Percentiles rank a stretch among this genome's conserved stretches.
Conservation (phyloP, 371 early-diverging fungal genomes). For the Apophysomyces elegans region DNA sequence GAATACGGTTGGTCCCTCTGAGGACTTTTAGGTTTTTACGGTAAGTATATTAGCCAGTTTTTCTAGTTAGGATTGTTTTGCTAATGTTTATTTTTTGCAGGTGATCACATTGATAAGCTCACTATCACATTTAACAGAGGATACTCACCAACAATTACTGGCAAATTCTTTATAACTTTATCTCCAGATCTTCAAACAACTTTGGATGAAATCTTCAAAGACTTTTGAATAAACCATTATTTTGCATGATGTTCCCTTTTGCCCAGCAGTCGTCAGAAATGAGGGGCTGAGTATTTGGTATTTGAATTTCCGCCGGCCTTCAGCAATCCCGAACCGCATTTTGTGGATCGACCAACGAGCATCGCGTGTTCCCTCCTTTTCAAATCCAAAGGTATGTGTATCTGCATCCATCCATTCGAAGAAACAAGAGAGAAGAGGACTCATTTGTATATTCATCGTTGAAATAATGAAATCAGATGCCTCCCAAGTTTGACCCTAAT, state of each 20-base stretch:
- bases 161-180: no score
- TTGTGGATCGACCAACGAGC: slow-evolving; percentile 5
- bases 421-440: neutral
- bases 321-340: neutral
- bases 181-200: no score
- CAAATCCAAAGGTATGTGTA: slow-evolving; percentile 2
- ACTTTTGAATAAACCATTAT: neutral
- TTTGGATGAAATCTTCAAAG: neutral
- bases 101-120: no score
- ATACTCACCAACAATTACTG: no score
- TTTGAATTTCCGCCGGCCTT: neutral
- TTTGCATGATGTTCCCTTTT: neutral
- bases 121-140: no score
- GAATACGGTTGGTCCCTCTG: no score
- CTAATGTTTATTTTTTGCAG: no score
- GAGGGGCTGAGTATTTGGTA: neutral
- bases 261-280: no score
- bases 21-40: no score
- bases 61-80: no score
- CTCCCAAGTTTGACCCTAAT: slow-evolving; percentile 90
- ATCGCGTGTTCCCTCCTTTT: slow-evolving; percentile 6
- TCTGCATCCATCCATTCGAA: slow-evolving; percentile 7
- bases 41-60: no score
- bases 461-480: slow-evolving; percentile 39
- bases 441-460: neutral